phyloP scores from a whole-genome alignment of 805 yeast species.

The Saccharomycopsis vini region DNA sequence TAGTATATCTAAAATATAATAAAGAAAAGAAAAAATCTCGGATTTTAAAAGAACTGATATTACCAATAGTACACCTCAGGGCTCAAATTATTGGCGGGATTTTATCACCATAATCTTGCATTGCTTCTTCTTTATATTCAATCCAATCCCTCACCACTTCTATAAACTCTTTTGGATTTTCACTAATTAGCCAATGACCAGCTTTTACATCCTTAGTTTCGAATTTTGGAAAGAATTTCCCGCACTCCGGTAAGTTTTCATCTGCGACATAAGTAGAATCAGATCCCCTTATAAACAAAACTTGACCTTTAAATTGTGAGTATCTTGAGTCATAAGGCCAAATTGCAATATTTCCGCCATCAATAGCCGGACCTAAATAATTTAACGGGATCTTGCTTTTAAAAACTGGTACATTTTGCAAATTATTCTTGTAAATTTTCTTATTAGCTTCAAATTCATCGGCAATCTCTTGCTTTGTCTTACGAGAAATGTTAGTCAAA shows the following conservation, averaged over 20 bases:
- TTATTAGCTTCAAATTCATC: slow-evolving; percentile 23
- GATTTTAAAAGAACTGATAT: no score
- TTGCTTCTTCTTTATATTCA: slow-evolving; percentile 24
- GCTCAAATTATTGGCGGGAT: no score
- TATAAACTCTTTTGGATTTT: slow-evolving; percentile 72
- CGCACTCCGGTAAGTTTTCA: slow-evolving; percentile 65
- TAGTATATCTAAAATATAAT: no score
- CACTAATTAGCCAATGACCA: slow-evolving; percentile 92
- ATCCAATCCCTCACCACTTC: slow-evolving; percentile 54
- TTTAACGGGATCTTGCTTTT: slow-evolving; percentile 62
- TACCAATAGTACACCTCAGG: no score
- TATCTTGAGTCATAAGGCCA: slow-evolving; percentile 63
- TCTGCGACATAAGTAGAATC: slow-evolving; percentile 74
- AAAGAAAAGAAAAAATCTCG: no score
- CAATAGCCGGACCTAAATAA: slow-evolving; percentile 54
- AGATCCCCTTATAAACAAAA: slow-evolving; percentile 73
- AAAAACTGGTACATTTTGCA: slow-evolving; percentile 19
- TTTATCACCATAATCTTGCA: slow-evolving; percentile 3
- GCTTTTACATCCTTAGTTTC: slow-evolving; percentile 66
- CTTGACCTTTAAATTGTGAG: slow-evolving; percentile 57
- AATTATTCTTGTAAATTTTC: slow-evolving; percentile 27
- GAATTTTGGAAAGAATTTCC: slow-evolving; percentile 69
- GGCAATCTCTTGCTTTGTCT: slow-evolving; percentile 30
- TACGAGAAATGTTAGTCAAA: slow-evolving; percentile 53
- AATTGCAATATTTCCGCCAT: slow-evolving; percentile 55